Conservation (phyloP, 139 green algal species). For the Micractinium conductrix region DNA sequence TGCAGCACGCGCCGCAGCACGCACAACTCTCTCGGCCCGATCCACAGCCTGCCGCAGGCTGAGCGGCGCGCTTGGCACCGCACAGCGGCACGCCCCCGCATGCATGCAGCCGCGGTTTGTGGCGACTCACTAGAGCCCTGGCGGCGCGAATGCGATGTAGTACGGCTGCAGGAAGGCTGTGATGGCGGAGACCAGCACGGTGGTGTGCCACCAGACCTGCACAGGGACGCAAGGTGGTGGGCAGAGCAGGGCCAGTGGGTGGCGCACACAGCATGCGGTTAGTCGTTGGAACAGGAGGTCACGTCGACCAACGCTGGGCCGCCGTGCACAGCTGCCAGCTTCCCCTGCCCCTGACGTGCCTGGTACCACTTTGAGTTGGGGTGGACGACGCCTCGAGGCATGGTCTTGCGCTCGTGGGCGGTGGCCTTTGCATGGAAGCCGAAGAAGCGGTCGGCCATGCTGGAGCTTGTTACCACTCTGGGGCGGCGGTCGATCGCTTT, state of each 20-base stretch:
- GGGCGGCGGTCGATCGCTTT: neutral
- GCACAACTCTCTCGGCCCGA: too few species aligned
- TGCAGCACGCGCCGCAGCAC: neutral
- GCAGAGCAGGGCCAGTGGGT: neutral
- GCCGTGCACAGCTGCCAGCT: neutral
- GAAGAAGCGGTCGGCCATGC: constrained; percentile 16
- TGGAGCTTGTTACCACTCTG: neutral
- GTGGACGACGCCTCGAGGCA: constrained; percentile 32
- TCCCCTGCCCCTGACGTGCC: neutral
- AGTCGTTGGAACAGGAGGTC: neutral
- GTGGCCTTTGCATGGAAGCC: neutral
- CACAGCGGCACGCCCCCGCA: neutral
- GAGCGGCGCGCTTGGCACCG: neutral
- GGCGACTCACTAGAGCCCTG: constrained; percentile 27
- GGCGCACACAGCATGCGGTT: neutral
- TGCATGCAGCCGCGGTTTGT: neutral
- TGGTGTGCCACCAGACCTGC: constrained; percentile 34
- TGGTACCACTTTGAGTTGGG: constrained; percentile 15
- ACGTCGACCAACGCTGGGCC: neutral
- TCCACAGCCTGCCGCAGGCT: neutral
- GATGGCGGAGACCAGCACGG: constrained; percentile 33
- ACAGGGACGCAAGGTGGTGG: neutral
- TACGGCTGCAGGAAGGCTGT: constrained; percentile 39
- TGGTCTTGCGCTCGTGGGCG: neutral
- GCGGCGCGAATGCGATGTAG: constrained; percentile 18